These are phyloP conservation scores for Emergomyces pasteurianus DNA, from an alignment of 2,329 filamentous ascomycete genomes.

Conservation along the genomic window DNA sequence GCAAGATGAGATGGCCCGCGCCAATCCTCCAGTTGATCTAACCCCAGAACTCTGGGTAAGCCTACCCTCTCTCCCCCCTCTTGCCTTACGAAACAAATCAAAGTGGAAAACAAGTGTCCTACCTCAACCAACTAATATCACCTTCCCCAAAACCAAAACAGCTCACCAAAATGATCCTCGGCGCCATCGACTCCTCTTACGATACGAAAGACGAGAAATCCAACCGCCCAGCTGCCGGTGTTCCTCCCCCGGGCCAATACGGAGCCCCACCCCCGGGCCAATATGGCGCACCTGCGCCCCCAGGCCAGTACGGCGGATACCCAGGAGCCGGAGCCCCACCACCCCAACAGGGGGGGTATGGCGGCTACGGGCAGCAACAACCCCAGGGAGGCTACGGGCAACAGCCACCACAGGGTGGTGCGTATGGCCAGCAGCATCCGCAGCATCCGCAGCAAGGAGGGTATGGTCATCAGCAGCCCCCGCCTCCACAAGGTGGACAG, in stretches of 20 bases:
- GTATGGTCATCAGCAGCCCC: conserved; percentile 7
- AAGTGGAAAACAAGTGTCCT: neutral
- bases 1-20: conserved; percentile 52
- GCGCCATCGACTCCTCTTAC: conserved; percentile 54
- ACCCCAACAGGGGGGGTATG: conserved; percentile 11
- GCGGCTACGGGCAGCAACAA: conserved; percentile 1
- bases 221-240: conserved; percentile 22
- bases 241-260: conserved; percentile 22
- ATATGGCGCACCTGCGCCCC: conserved; percentile 23
- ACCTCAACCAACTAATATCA: conserved; percentile 9
- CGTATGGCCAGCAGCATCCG: conserved; percentile 5
- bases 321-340: conserved; percentile 20
- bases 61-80: neutral
- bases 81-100: neutral
- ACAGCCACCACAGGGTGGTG: neutral
- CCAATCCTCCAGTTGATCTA: conserved; percentile 49
- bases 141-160: conserved; percentile 10
- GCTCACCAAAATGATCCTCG: conserved; percentile 55
- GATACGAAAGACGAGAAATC: conserved; percentile 53
- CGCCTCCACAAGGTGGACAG: neutral
- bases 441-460: conserved; percentile 11
- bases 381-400: neutral
- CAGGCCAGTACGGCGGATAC: conserved; percentile 12
- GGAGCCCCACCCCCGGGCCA: conserved; percentile 20
- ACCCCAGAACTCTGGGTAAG: conserved; percentile 52